Evolutionary conservation across 768 basidiomycete species (phyloP).

Genomic region (Gloeostereum incarnatum): DNA sequence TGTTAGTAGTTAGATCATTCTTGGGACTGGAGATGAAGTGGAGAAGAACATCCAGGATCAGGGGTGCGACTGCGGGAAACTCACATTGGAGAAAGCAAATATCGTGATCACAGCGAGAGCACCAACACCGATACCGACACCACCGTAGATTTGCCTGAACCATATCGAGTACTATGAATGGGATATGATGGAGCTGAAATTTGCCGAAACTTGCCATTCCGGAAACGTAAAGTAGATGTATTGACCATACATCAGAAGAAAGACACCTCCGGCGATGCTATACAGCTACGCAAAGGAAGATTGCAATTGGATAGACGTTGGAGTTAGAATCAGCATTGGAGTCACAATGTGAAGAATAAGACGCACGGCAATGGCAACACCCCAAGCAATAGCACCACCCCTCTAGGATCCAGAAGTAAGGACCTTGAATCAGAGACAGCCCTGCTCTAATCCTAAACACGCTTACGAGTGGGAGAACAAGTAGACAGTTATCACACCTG

Average conservation of each 20-base stretch:
- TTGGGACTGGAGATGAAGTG: too few relatives aligned
- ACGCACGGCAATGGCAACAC: slow-evolving; percentile 49
- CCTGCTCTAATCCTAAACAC: slow-evolving; percentile 7
- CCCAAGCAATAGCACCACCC: slow-evolving; percentile 68
- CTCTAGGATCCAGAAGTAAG: slow-evolving; percentile 31
- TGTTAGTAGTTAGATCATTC: slow-evolving; percentile 1
- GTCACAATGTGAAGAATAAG: slow-evolving; percentile 1
- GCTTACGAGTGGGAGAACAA: slow-evolving; percentile 63
- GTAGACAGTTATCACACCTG: slow-evolving; percentile 77
- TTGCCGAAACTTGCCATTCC: slow-evolving; percentile 42
- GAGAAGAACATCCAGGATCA: too few relatives aligned
- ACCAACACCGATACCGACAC: slow-evolving; percentile 47
- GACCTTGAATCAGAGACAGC: slow-evolving; percentile 16
- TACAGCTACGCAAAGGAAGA: slow-evolving; percentile 36
- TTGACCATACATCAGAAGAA: slow-evolving; percentile 52
- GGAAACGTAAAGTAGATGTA: slow-evolving; percentile 57
- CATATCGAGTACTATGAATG: slow-evolving; percentile 1
- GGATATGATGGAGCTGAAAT: slow-evolving; percentile 23
- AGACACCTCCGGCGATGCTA: slow-evolving; percentile 56
- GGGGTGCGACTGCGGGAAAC: too few relatives aligned
- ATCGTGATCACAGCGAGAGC: slow-evolving; percentile 41
- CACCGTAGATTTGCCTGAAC: slow-evolving; percentile 60
- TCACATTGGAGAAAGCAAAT: slow-evolving; percentile 56
- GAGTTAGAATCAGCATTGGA: not conserved
- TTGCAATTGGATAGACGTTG: not conserved